A percentile compares a stretch with the other conserved stretches of the same genome.
Evolutionary conservation across 148 eudicot genomes (phyloP).

Genomic region (Rhododendron kiyosumense): DNA sequence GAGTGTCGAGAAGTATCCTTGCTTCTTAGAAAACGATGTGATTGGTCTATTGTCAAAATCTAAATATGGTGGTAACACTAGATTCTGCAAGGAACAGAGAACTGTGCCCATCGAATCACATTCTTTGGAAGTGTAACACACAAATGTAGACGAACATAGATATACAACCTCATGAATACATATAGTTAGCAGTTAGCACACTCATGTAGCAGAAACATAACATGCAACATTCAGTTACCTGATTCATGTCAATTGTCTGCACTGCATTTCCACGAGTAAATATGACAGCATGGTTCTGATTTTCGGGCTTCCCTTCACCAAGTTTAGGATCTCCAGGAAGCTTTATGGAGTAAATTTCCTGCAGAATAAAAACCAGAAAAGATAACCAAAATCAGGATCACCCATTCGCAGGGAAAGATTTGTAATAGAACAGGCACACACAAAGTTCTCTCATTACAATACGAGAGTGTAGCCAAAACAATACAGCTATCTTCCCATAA

Average conservation of each 20-base stretch:
- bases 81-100: neutral
- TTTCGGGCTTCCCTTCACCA: conserved; percentile 99
- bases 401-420: neutral
- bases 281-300: conserved; percentile 91
- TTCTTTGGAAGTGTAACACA: neutral
- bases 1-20: neutral
- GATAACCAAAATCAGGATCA: neutral
- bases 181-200: neutral
- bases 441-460: neutral
- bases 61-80: neutral
- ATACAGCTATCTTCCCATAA: neutral
- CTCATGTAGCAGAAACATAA: neutral
- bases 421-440: neutral
- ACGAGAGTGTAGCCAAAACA: neutral
- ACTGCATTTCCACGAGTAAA: conserved; percentile 97
- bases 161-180: neutral
- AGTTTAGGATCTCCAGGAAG: conserved; percentile 97
- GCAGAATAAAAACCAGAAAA: conserved; percentile 14
- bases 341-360: conserved; percentile 92
- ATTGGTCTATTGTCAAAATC: neutral
- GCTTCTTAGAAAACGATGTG: neutral
- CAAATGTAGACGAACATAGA: neutral
- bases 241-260: conserved; percentile 99
- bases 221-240: conserved; percentile 34
- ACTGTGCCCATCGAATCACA: neutral